These are phyloP conservation scores for Aspergillus incahuasiensis DNA, from an alignment of 495 filamentous ascomycete species.

Conservation along the genomic window DNA sequence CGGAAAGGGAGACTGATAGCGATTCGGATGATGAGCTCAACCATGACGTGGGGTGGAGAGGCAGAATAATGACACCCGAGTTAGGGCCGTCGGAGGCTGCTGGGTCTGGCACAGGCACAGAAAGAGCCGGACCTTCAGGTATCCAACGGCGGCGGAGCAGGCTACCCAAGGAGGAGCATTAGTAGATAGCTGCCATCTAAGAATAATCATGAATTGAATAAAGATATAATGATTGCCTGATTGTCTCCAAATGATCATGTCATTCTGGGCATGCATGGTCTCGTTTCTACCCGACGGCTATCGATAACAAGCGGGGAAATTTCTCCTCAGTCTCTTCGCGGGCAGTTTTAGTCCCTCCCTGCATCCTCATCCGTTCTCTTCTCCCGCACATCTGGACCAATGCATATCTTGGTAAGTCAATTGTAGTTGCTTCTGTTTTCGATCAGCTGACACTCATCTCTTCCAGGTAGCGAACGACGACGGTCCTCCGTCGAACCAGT, in stretches of 20 bases:
- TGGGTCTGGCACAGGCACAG: slow-evolving; percentile 30
- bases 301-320: slow-evolving; percentile 19
- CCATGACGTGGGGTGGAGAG: neutral
- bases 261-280: neutral
- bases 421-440: neutral
- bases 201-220: neutral
- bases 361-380: slow-evolving; percentile 16
- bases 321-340: slow-evolving; percentile 3
- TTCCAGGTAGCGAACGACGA: slow-evolving; percentile 85
- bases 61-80: neutral
- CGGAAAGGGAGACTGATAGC: slow-evolving; percentile 19
- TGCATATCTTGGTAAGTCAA: slow-evolving; percentile 43
- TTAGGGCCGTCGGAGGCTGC: slow-evolving; percentile 3
- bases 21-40: slow-evolving; percentile 15
- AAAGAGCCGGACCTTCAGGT: slow-evolving; percentile 30
- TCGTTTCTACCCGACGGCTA: slow-evolving; percentile 14
- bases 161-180: slow-evolving; percentile 20
- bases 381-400: slow-evolving; percentile 19
- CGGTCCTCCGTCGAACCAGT: slow-evolving; percentile 84
- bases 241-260: neutral
- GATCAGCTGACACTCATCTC: slow-evolving; percentile 19
- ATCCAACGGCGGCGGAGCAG: slow-evolving; percentile 35
- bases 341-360: neutral
- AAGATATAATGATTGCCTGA: neutral
- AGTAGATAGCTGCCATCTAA: slow-evolving; percentile 8